Conservation (phyloP, 345 rosid species). For the Eucalyptus pauciflora region DNA sequence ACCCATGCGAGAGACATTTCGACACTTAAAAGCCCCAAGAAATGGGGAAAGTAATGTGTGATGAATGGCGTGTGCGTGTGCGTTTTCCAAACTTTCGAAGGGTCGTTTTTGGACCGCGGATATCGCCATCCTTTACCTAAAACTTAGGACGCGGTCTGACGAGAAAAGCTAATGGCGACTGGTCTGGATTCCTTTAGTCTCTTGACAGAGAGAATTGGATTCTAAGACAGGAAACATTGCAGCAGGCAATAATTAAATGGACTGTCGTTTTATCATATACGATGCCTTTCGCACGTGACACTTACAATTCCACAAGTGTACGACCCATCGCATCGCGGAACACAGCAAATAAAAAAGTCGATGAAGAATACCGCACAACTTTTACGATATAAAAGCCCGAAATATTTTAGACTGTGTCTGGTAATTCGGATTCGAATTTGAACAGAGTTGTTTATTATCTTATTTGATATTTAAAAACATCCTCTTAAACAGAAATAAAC, state of each 20-base stretch:
- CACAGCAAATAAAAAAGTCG: not conserved
- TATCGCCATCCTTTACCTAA: not conserved
- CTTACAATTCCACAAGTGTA: not conserved
- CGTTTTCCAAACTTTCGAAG: not conserved
- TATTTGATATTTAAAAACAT: not conserved
- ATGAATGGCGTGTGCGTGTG: not conserved
- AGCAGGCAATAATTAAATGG: not conserved
- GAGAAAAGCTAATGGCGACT: not conserved
- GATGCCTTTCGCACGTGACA: not conserved
- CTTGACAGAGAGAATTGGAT: not conserved
- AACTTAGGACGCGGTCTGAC: not conserved
- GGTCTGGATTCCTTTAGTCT: not conserved
- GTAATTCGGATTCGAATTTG: too few relatives aligned
- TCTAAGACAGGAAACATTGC: not conserved
- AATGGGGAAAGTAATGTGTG: not conserved
- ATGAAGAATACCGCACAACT: not conserved
- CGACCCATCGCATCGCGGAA: not conserved
- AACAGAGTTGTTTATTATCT: not conserved
- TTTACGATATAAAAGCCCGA: not conserved
- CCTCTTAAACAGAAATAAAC: not conserved
- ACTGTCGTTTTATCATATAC: not conserved
- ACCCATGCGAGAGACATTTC: not conserved
- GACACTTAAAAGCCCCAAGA: not conserved
- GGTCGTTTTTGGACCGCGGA: not conserved
- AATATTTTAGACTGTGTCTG: not conserved